phyloP scores from a whole-genome alignment of 768 basidiomycete genomes.

The Hirschioporus abietinus region DNA sequence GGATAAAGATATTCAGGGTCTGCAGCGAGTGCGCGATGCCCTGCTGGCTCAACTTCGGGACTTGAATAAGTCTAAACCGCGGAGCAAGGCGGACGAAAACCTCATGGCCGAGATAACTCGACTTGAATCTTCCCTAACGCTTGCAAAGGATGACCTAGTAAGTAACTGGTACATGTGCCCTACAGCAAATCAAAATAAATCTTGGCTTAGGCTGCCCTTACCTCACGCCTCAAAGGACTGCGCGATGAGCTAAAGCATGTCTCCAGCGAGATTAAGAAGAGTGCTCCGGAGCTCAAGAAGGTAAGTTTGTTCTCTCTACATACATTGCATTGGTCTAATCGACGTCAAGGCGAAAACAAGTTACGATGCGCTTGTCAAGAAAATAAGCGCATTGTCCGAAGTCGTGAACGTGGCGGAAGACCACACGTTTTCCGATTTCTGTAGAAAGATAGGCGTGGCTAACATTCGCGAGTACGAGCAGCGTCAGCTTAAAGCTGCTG shows the following conservation, averaged over 20 bases:
- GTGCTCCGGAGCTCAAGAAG: constrained; percentile 67
- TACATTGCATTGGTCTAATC: background rate
- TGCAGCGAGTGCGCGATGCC: constrained; percentile 61
- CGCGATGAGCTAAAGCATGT: constrained; percentile 83
- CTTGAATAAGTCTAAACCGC: constrained; percentile 76
- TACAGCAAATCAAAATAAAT: constrained; percentile 4
- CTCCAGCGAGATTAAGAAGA: constrained; percentile 61
- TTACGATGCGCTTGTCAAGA: constrained; percentile 44
- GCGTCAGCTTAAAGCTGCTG: constrained; percentile 80
- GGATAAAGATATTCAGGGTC: constrained; percentile 85
- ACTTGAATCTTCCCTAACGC: constrained; percentile 68
- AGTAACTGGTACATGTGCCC: constrained; percentile 21
- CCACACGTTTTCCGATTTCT: constrained; percentile 71
- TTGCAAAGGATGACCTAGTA: constrained; percentile 82
- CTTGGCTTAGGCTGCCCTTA: constrained; percentile 63
- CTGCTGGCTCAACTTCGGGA: constrained; percentile 75
- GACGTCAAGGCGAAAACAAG: constrained; percentile 45
- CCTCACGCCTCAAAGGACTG: constrained; percentile 68
- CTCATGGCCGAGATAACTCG: constrained; percentile 72
- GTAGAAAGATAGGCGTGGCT: constrained; percentile 66
- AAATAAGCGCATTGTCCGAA: constrained; percentile 48
- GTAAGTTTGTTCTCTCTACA: constrained; percentile 28
- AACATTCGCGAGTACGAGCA: constrained; percentile 94
- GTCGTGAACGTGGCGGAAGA: constrained; percentile 78
- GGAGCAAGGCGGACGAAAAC: constrained; percentile 78